Conservation (phyloP, 1,284 basidiomycete species). For the Takashimella tepidaria region DNA sequence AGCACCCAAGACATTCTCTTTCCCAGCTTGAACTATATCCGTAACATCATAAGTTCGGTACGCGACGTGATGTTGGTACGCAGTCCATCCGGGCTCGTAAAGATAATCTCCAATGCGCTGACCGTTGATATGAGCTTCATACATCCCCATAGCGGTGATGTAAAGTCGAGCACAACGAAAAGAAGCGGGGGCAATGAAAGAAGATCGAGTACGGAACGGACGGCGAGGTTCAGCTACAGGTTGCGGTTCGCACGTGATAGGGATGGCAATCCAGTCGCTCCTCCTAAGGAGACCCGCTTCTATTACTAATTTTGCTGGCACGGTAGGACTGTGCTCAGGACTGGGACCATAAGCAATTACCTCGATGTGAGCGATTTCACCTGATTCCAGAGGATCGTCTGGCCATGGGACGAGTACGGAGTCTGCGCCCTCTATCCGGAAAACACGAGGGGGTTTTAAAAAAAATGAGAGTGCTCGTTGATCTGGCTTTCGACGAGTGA, state of each 20-base stretch:
- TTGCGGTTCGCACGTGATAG: neutral
- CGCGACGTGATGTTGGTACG: constrained; percentile 17
- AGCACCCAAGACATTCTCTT: constrained; percentile 10
- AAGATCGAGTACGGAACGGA: neutral
- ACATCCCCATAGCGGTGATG: constrained; percentile 24
- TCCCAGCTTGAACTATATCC: constrained; percentile 5
- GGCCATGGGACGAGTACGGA: constrained; percentile 3
- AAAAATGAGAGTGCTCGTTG: neutral
- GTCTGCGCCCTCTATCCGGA: neutral
- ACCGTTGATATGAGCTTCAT: constrained; percentile 27
- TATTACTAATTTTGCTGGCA: neutral
- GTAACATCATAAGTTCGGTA: constrained; percentile 25
- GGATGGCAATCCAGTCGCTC: neutral
- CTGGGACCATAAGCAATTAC: neutral
- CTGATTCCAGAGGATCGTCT: neutral
- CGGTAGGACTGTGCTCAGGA: neutral
- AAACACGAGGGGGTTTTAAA: neutral
- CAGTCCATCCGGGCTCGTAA: constrained; percentile 27
- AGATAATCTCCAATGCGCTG: constrained; percentile 18
- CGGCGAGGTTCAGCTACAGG: neutral
- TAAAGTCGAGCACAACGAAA: constrained; percentile 17
- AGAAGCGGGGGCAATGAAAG: neutral
- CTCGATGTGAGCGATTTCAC: neutral
- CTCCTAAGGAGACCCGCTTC: neutral
- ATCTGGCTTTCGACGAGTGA: neutral